phyloP scores from a whole-genome alignment of 176 grass and related monocot species.

The Leersia perrieri region DNA sequence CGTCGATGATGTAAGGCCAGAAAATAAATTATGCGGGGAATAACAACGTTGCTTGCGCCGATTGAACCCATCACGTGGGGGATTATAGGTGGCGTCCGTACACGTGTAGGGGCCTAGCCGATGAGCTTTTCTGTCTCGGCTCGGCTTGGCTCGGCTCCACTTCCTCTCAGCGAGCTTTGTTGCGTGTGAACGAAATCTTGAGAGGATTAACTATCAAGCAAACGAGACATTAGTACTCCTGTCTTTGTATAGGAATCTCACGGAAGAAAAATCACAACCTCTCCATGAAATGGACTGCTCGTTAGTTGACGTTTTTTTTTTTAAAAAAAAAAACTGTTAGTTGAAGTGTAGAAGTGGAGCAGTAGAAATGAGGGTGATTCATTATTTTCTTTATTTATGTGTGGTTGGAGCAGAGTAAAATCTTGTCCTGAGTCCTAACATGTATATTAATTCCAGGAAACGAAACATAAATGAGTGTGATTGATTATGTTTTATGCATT shows the following conservation, averaged over 20 bases:
- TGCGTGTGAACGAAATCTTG: neutral
- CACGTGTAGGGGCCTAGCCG: neutral
- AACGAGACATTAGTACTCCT: neutral
- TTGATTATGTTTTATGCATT: too few species aligned
- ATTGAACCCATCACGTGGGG: conserved; percentile 26
- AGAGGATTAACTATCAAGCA: neutral
- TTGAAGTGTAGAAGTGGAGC: neutral
- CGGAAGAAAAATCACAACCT: neutral
- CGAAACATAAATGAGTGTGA: too few species aligned
- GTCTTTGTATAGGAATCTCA: too few species aligned
- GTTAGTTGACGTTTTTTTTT: neutral
- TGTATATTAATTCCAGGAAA: too few species aligned
- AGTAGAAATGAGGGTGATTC: neutral
- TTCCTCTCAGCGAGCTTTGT: neutral
- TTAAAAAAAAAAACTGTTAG: too few species aligned
- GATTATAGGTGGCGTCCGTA: neutral
- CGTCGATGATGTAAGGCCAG: neutral
- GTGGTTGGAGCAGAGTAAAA: neutral
- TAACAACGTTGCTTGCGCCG: conserved; percentile 24
- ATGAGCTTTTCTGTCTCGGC: neutral
- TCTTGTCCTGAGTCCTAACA: too few species aligned
- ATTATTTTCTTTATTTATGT: neutral
- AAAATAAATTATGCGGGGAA: conserved; percentile 31
- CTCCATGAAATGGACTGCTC: neutral
- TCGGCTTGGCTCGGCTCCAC: conserved; percentile 3